Percentiles rank a stretch among this genome's conserved stretches.
These are phyloP conservation scores for Colletotrichum simmondsii DNA, from an alignment of 2,329 filamentous ascomycete species.

Conservation along the genomic window DNA sequence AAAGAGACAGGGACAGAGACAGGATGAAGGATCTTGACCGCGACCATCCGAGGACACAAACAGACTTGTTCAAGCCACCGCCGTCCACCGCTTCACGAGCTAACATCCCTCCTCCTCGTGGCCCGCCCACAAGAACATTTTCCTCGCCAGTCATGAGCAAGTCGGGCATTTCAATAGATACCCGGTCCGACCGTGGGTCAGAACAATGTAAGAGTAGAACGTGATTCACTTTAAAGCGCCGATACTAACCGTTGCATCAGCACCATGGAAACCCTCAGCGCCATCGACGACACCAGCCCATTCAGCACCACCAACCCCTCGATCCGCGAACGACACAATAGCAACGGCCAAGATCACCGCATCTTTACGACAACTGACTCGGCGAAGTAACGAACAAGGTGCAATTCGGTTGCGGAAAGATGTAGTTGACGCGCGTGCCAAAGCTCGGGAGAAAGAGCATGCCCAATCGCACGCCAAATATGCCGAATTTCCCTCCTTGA, in stretches of 20 bases:
- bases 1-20: not conserved
- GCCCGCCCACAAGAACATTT: not conserved
- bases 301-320: constrained; percentile 1
- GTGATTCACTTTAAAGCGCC: not conserved
- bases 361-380: not conserved
- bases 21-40: constrained; percentile 31
- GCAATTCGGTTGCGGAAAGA: constrained; percentile 11
- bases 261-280: not conserved
- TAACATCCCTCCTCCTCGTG: not conserved
- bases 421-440: constrained; percentile 5
- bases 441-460: constrained; percentile 4
- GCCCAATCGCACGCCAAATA: constrained; percentile 5
- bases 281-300: constrained; percentile 2
- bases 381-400: constrained; percentile 9
- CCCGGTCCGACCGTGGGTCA: not conserved
- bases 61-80: not conserved
- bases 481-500: constrained; percentile 25
- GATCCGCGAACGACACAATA: not conserved
- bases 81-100: not conserved
- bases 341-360: constrained; percentile 1
- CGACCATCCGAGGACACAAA: not conserved
- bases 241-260: constrained; percentile 1
- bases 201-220: not conserved
- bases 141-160: constrained; percentile 13
- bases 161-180: not conserved